Conservation (phyloP, 2,329 filamentous ascomycete genomes). For the Clarireedia hainanense region DNA sequence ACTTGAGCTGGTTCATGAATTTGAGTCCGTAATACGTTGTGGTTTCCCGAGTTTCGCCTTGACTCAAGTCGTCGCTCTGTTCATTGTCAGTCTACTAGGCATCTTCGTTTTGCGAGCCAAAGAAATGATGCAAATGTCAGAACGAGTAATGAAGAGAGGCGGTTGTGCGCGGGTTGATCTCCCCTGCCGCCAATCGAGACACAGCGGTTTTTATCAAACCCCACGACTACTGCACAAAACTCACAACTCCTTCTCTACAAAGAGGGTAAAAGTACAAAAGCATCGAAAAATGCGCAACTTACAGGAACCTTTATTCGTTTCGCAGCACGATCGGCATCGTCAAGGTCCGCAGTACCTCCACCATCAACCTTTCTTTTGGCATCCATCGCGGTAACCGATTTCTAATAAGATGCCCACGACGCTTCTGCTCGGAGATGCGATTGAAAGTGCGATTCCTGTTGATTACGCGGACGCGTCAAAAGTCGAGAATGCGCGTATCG, state of each 20-base stretch:
- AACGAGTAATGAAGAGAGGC: background rate
- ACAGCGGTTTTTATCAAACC: constrained; percentile 9
- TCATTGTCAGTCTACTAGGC: constrained; percentile 25
- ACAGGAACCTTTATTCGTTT: constrained; percentile 53
- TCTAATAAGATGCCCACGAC: background rate
- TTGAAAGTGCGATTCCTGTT: constrained; percentile 8
- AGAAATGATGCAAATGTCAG: background rate
- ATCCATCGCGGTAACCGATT: constrained; percentile 23
- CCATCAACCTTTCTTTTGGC: constrained; percentile 47
- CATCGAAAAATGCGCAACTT: constrained; percentile 31
- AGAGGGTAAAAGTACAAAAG: background rate
- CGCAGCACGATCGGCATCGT: constrained; percentile 45
- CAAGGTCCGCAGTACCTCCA: constrained; percentile 34
- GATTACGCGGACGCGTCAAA: constrained; percentile 6
- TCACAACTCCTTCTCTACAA: constrained; percentile 9
- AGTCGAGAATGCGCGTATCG: constrained; percentile 7
- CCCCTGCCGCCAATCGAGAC: constrained; percentile 19
- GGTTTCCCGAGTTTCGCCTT: constrained; percentile 54
- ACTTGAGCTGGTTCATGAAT: constrained; percentile 67
- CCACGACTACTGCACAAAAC: constrained; percentile 7
- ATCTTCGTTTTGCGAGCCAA: constrained; percentile 3
- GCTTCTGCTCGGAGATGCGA: background rate
- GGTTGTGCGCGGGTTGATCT: constrained; percentile 16
- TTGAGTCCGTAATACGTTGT: constrained; percentile 64
- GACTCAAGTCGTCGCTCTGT: constrained; percentile 18